Conservation (phyloP, 129 eudicot species). For the Mikania micrantha region DNA sequence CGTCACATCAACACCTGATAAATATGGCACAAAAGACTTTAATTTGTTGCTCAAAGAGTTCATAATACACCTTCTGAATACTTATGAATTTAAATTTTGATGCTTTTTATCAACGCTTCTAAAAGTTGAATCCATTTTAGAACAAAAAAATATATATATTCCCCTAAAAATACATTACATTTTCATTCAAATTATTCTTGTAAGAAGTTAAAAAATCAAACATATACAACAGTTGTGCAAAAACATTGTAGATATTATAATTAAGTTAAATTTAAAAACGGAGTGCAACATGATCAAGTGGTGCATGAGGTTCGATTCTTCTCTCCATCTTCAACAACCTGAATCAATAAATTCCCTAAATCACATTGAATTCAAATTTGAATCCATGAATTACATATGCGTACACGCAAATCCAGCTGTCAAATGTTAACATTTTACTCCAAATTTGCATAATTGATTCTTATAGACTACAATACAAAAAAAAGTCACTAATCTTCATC, state of each 20-base stretch:
- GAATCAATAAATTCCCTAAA: slow-evolving; percentile 5
- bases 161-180: no score
- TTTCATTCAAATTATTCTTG: no score
- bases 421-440: neutral
- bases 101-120: no score
- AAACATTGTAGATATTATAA: no score
- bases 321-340: slow-evolving; percentile 55
- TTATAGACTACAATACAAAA: neutral
- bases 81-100: neutral
- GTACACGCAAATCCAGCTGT: neutral
- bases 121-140: no score
- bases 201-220: no score
- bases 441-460: slow-evolving; percentile 9
- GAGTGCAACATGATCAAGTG: slow-evolving; percentile 67
- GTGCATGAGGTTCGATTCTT: slow-evolving; percentile 57
- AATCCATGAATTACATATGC: neutral
- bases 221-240: no score
- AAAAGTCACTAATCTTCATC: neutral
- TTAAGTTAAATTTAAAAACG: no score
- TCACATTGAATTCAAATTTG: neutral
- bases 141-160: no score
- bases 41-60: neutral
- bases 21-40: slow-evolving; percentile 2
- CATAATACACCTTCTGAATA: neutral
- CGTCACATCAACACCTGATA: slow-evolving; percentile 61